Percentiles rank a stretch among this genome's conserved stretches.
These are phyloP conservation scores for Pythium periplocum DNA, from an alignment of 352 stramenopile species.

Conservation along the genomic window DNA sequence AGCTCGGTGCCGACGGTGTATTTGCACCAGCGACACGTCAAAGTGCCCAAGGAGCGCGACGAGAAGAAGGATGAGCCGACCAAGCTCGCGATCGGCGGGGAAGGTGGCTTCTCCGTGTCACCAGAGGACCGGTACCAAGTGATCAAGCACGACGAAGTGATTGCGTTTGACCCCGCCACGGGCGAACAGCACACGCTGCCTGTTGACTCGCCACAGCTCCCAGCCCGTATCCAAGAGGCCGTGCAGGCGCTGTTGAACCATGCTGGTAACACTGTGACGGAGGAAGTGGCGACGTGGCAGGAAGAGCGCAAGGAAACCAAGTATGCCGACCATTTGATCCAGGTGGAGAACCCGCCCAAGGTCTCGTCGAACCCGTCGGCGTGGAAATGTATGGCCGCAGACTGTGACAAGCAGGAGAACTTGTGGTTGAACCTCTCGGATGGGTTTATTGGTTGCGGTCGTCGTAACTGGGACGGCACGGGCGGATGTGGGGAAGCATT, in stretches of 20 bases:
- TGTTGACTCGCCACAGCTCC: constrained; percentile 34
- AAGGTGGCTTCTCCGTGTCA: constrained; percentile 90
- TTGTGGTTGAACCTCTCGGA: constrained; percentile 98
- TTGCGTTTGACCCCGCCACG: constrained; percentile 49
- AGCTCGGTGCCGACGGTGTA: constrained; percentile 42
- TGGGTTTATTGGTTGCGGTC: constrained; percentile 79
- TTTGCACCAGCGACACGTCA: constrained; percentile 66
- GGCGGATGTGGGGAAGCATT: constrained; percentile 95
- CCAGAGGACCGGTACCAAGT: constrained; percentile 50
- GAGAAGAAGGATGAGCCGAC: constrained; percentile 36
- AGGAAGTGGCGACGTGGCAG: constrained; percentile 80
- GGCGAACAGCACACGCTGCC: constrained; percentile 19
- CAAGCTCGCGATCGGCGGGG: constrained; percentile 95
- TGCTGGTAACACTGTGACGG: constrained; percentile 64
- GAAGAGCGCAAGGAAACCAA: constrained; percentile 74
- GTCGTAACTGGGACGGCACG: constrained; percentile 95
- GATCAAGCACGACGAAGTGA: constrained; percentile 82
- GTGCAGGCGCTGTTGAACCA: constrained; percentile 66
- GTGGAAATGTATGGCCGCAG: constrained; percentile 88
- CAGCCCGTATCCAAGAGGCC: constrained; percentile 43
- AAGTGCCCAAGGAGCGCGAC: constrained; percentile 12
- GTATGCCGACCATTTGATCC: constrained; percentile 70
- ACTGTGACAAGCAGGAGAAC: constrained; percentile 96
- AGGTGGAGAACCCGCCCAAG: constrained; percentile 49
- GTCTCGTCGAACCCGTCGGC: constrained; percentile 64